A percentile compares a stretch with the other conserved stretches of the same genome.
Evolutionary conservation across 768 basidiomycete genomes (phyloP).

Genomic region (Coprinellus micaceus): DNA sequence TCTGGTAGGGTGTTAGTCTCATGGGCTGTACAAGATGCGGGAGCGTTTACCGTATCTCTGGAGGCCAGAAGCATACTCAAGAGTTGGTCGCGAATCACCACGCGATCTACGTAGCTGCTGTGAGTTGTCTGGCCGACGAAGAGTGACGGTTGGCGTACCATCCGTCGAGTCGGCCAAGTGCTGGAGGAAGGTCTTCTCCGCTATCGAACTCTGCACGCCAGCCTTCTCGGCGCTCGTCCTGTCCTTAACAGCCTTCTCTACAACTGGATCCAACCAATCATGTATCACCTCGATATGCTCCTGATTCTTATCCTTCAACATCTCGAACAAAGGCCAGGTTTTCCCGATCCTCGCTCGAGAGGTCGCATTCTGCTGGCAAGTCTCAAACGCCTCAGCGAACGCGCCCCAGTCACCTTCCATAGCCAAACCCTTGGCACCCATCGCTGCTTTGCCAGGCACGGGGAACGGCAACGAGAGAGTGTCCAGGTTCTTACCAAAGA

Average conservation of each 20-base stretch:
- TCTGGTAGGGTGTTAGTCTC: slow-evolving; percentile 35
- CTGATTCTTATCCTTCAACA: slow-evolving; percentile 51
- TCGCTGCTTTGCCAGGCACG: slow-evolving; percentile 37
- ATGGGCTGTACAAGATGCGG: background rate
- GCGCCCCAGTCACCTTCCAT: slow-evolving; percentile 60
- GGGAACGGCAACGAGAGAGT: slow-evolving; percentile 57
- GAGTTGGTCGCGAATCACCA: slow-evolving; percentile 71
- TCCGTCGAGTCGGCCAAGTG: slow-evolving; percentile 65
- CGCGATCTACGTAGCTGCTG: slow-evolving; percentile 42
- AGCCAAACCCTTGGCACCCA: slow-evolving; percentile 58
- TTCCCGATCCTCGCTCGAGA: slow-evolving; percentile 48
- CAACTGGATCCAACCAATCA: slow-evolving; percentile 61
- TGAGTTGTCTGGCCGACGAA: too few relatives aligned
- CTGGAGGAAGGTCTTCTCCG: slow-evolving; percentile 62
- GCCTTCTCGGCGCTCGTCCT: slow-evolving; percentile 32
- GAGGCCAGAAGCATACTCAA: slow-evolving; percentile 75
- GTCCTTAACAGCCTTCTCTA: slow-evolving; percentile 47
- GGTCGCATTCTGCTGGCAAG: slow-evolving; percentile 51
- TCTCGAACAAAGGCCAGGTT: slow-evolving; percentile 59
- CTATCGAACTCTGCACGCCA: slow-evolving; percentile 35
- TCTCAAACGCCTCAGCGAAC: slow-evolving; percentile 57
- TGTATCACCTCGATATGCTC: slow-evolving; percentile 49
- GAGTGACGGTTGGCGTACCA: too few relatives aligned
- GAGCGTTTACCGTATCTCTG: slow-evolving; percentile 61
- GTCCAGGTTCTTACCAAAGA: slow-evolving; percentile 64